Conservation (phyloP, 768 basidiomycete genomes). For the Pseudohyphozyma bogoriensis region DNA sequence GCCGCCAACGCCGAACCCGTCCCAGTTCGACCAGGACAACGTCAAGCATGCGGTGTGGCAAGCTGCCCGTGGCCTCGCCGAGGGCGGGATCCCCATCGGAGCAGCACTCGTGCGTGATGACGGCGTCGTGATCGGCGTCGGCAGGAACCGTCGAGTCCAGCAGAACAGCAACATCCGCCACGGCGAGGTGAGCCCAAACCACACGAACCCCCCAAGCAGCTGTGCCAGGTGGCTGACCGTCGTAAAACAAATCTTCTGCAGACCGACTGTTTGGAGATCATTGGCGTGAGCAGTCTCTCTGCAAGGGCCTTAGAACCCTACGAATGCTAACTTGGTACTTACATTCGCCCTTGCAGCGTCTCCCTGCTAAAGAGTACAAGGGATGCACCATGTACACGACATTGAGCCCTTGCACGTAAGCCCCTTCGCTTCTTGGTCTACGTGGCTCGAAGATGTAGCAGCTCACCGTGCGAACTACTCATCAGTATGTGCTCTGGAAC, state of each 20-base stretch:
- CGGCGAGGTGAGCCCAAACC: slow-evolving; percentile 41
- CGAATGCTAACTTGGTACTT: neutral
- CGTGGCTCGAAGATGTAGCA: too few relatives aligned
- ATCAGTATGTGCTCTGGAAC: too few relatives aligned
- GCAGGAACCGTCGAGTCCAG: slow-evolving; percentile 46
- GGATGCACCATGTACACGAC: slow-evolving; percentile 26
- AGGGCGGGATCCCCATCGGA: slow-evolving; percentile 59
- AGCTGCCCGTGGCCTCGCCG: slow-evolving; percentile 44
- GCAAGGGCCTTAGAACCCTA: neutral
- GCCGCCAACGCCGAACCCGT: slow-evolving; percentile 14
- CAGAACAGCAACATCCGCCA: slow-evolving; percentile 43
- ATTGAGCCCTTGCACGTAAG: slow-evolving; percentile 50
- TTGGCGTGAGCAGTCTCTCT: slow-evolving; percentile 39
- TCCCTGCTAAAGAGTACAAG: slow-evolving; percentile 23
- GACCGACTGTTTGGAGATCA: slow-evolving; percentile 46
- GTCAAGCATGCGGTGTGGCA: slow-evolving; percentile 37
- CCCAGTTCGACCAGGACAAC: slow-evolving; percentile 24
- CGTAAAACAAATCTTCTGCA: neutral
- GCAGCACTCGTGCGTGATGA: slow-evolving; percentile 41
- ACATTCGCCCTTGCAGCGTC: neutral
- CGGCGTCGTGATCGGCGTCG: slow-evolving; percentile 41
- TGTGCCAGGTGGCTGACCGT: too few relatives aligned
- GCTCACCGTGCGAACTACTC: too few relatives aligned
- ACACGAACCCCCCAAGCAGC: too few relatives aligned
- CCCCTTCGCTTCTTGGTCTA: too few relatives aligned